These are phyloP conservation scores for Lasiodiplodia sp. DNA, from an alignment of 2,329 filamentous ascomycete genomes.

Conservation along the genomic window DNA sequence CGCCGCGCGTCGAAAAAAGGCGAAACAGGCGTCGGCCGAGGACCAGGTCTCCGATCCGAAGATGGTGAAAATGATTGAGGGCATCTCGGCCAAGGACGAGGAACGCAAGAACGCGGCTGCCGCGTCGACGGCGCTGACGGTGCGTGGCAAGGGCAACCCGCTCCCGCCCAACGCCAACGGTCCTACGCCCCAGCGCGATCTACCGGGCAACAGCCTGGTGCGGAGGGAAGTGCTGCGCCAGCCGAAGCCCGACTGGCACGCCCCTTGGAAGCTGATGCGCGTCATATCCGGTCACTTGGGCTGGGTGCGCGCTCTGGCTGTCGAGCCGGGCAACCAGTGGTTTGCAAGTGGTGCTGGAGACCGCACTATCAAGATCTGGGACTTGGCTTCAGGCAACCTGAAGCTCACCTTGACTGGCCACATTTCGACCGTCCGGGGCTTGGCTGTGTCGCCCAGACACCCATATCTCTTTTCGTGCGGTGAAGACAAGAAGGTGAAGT, in stretches of 20 bases:
- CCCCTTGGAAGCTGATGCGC: conserved; percentile 97
- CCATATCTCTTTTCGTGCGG: conserved; percentile 98
- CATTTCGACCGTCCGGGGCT: conserved; percentile 89
- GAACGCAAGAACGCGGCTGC: conserved; percentile 49
- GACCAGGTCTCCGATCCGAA: conserved; percentile 59
- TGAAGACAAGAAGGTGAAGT: conserved; percentile 99
- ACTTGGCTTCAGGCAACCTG: conserved; percentile 85
- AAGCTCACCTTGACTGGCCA: conserved; percentile 89
- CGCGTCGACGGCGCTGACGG: conserved; percentile 64
- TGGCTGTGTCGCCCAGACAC: conserved; percentile 91
- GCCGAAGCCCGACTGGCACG: conserved; percentile 90
- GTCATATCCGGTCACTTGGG: conserved; percentile 96
- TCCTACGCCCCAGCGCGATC: conserved; percentile 58
- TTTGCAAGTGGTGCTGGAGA: conserved; percentile 96
- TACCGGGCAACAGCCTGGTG: conserved; percentile 65
- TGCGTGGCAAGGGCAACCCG: conserved; percentile 56
- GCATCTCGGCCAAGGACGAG: conserved; percentile 59
- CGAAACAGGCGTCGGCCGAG: conserved; percentile 56
- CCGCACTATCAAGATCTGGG: conserved; percentile 98
- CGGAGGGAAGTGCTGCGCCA: conserved; percentile 70
- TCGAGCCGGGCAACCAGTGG: conserved; percentile 97
- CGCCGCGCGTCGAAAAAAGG: conserved; percentile 69
- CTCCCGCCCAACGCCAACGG: conserved; percentile 63
- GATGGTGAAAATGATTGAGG: conserved; percentile 72
- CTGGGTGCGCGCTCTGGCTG: conserved; percentile 88